phyloP scores from a whole-genome alignment of 768 basidiomycete species.

The Leccinum incarnatum region DNA sequence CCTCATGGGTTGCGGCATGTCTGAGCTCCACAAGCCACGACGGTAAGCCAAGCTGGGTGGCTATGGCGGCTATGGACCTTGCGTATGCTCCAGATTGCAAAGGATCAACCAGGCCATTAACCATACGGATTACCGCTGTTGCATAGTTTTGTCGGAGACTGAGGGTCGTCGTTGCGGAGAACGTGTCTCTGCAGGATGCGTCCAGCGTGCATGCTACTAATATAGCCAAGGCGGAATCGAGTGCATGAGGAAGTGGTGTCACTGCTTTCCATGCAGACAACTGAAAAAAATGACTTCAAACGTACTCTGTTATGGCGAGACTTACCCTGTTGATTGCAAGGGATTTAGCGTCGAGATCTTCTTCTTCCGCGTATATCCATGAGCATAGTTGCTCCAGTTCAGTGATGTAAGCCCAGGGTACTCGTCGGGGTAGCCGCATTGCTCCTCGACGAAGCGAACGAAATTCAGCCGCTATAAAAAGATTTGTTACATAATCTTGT shows the following conservation, averaged over 20 bases:
- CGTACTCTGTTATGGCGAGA: conserved; percentile 8
- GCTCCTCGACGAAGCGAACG: neutral
- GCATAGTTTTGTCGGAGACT: conserved; percentile 75
- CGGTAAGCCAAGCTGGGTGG: conserved; percentile 81
- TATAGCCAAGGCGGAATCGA: conserved; percentile 69
- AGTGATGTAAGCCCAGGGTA: conserved; percentile 67
- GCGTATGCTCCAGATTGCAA: conserved; percentile 88
- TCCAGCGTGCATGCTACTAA: conserved; percentile 63
- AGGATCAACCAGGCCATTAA: conserved; percentile 95
- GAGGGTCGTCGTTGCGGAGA: conserved; percentile 37
- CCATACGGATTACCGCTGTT: conserved; percentile 78
- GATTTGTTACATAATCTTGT: no score
- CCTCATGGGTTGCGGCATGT: conserved; percentile 95
- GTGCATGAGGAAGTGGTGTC: conserved; percentile 74
- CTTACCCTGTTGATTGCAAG: conserved; percentile 65
- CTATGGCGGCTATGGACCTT: conserved; percentile 85
- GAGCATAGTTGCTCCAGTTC: conserved; percentile 77
- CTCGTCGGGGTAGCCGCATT: conserved; percentile 76
- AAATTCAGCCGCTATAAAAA: neutral
- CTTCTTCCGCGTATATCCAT: conserved; percentile 71
- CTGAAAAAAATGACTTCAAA: conserved; percentile 37
- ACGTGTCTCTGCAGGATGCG: conserved; percentile 17
- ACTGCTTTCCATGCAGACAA: conserved; percentile 78
- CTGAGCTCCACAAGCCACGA: conserved; percentile 88
- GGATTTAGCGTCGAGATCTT: conserved; percentile 51